These are phyloP conservation scores for Diaporthe citri DNA, from an alignment of 2,329 filamentous ascomycete genomes.

Conservation along the genomic window DNA sequence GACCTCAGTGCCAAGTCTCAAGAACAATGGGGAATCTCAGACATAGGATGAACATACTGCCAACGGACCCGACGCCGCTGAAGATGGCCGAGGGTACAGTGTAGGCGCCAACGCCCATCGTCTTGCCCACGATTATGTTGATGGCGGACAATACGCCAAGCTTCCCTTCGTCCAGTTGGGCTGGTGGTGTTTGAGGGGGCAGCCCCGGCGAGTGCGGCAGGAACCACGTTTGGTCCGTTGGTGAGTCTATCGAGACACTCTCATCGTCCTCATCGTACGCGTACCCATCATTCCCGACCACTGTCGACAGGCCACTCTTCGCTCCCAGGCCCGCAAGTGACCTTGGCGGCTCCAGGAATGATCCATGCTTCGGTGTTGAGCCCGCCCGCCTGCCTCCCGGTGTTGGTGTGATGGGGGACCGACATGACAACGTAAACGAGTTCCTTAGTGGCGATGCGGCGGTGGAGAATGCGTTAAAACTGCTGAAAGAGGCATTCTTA, in stretches of 20 bases:
- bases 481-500: conserved; percentile 38
- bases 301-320: conserved; percentile 31
- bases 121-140: conserved; percentile 54
- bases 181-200: background rate
- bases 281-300: conserved; percentile 40
- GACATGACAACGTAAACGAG: conserved; percentile 49
- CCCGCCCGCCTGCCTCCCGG: conserved; percentile 36
- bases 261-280: conserved; percentile 38
- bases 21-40: background rate
- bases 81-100: conserved; percentile 70
- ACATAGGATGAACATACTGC: conserved; percentile 43
- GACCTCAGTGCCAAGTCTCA: background rate
- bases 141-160: conserved; percentile 53
- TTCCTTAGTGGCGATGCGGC: conserved; percentile 47
- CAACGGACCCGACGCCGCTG: conserved; percentile 65
- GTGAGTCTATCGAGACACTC: conserved; percentile 40
- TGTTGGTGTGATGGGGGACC: conserved; percentile 48
- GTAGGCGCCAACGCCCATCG: conserved; percentile 61
- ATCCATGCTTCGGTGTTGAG: conserved; percentile 40
- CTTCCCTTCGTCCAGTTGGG: conserved; percentile 46
- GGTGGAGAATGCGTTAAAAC: conserved; percentile 45
- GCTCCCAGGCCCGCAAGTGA: conserved; percentile 34
- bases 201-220: conserved; percentile 43
- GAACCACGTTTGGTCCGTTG: conserved; percentile 44
- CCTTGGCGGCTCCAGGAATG: conserved; percentile 45